phyloP scores from a whole-genome alignment of 2,329 filamentous ascomycete genomes.

The Colletotrichum lindemuthianum region DNA sequence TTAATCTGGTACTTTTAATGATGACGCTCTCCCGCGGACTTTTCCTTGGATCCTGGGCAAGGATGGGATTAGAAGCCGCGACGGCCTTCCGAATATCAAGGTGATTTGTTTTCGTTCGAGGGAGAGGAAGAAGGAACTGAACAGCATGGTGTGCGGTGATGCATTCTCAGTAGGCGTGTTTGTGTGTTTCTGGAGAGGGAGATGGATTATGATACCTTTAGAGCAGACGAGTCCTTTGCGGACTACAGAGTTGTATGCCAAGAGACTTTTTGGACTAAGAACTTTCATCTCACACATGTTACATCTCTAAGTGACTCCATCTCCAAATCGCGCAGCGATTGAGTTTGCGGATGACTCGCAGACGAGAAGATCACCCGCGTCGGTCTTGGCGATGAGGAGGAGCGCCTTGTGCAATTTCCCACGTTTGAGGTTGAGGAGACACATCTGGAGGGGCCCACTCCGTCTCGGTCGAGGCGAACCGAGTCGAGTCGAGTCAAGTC shows the following conservation, averaged over 20 bases:
- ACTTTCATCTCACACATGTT: neutral
- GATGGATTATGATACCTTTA: constrained; percentile 24
- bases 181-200: neutral
- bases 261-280: constrained; percentile 3
- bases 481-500: no score
- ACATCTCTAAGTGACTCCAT: constrained; percentile 4
- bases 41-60: constrained; percentile 6
- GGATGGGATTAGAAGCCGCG: constrained; percentile 10
- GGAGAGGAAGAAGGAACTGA: neutral
- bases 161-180: no score
- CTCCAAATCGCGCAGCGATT: neutral
- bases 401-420: constrained; percentile 13
- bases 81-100: constrained; percentile 16
- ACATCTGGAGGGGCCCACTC: neutral
- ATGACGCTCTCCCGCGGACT: constrained; percentile 22
- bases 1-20: constrained; percentile 31
- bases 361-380: neutral
- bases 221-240: constrained; percentile 10
- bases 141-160: neutral
- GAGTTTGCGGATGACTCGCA: neutral
- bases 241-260: constrained; percentile 11
- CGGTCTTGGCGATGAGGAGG: neutral
- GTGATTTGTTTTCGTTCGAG: constrained; percentile 13
- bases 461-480: neutral
- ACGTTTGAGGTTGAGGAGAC: constrained; percentile 26